These are phyloP conservation scores for Talaromyces proteolyticus DNA, from an alignment of 495 filamentous ascomycete species.

Conservation along the genomic window DNA sequence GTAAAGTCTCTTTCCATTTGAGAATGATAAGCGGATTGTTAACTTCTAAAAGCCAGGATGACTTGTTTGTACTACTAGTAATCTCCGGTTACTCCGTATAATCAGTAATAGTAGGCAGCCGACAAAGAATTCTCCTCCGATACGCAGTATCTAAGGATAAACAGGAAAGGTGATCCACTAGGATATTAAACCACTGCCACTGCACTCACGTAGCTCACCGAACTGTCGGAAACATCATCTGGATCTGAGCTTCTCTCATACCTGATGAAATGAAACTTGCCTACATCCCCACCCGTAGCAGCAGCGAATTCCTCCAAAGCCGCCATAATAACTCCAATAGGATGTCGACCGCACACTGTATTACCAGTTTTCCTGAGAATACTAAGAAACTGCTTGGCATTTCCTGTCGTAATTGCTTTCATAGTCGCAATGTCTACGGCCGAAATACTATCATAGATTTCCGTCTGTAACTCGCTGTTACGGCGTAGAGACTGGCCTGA, in stretches of 20 bases:
- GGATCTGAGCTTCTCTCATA: constrained; percentile 88
- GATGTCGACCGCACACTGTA: constrained; percentile 93
- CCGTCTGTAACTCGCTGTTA: constrained; percentile 34
- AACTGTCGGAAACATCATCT: constrained; percentile 67
- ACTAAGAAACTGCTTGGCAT: constrained; percentile 60
- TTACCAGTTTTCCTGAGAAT: constrained; percentile 70
- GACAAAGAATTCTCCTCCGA: no score
- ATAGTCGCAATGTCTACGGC: constrained; percentile 77
- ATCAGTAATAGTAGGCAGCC: no score
- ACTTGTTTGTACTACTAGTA: no score
- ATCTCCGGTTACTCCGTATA: no score
- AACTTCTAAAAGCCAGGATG: no score
- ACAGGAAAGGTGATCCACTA: background rate
- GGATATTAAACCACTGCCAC: constrained; percentile 24
- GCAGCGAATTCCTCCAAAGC: constrained; percentile 58
- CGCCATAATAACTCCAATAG: constrained; percentile 91
- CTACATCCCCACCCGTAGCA: constrained; percentile 34
- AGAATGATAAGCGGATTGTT: no score
- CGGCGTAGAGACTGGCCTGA: constrained; percentile 36
- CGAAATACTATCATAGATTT: constrained; percentile 82
- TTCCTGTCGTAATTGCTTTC: constrained; percentile 71
- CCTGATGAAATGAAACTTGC: constrained; percentile 75
- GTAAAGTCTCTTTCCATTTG: no score
- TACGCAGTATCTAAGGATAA: no score
- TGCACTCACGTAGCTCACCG: constrained; percentile 79